Evolutionary conservation across 352 stramenopile species (phyloP).

Genomic region (Globisporangium paroecandrum): DNA sequence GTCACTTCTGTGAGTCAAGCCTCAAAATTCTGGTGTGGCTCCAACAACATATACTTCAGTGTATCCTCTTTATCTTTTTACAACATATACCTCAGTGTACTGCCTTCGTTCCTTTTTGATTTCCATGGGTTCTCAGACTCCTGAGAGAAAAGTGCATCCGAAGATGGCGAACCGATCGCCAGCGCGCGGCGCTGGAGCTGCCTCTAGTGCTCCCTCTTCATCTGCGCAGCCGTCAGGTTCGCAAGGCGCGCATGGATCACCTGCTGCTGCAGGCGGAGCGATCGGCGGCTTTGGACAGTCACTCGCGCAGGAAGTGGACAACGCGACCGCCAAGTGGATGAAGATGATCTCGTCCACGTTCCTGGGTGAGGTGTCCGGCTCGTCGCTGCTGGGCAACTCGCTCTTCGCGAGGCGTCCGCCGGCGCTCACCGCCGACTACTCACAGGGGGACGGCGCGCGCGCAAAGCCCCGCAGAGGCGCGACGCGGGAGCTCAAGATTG

Average conservation of each 20-base stretch:
- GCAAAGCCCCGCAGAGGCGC: conserved; percentile 20
- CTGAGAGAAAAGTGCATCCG: neutral
- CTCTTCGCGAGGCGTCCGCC: conserved; percentile 14
- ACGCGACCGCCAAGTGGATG: conserved; percentile 67
- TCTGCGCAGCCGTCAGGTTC: neutral
- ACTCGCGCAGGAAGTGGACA: conserved; percentile 31
- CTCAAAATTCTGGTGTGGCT: no score
- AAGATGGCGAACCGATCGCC: neutral
- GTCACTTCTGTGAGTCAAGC: no score
- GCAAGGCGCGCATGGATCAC: neutral
- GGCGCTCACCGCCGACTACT: conserved; percentile 16
- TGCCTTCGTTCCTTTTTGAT: neutral
- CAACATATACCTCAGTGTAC: neutral
- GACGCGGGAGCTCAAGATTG: conserved; percentile 76
- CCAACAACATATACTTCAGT: no score
- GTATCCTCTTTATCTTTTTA: neutral
- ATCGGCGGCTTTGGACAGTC: conserved; percentile 22
- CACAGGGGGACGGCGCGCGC: neutral
- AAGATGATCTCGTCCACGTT: conserved; percentile 84
- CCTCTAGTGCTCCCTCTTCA: neutral
- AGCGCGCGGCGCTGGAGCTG: neutral
- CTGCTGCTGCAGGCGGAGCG: neutral
- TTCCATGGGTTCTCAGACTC: neutral
- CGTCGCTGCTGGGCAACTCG: conserved; percentile 43
- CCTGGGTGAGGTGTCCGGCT: conserved; percentile 39